phyloP scores from a whole-genome alignment of 805 yeast species.

The Candida krabiensis region DNA sequence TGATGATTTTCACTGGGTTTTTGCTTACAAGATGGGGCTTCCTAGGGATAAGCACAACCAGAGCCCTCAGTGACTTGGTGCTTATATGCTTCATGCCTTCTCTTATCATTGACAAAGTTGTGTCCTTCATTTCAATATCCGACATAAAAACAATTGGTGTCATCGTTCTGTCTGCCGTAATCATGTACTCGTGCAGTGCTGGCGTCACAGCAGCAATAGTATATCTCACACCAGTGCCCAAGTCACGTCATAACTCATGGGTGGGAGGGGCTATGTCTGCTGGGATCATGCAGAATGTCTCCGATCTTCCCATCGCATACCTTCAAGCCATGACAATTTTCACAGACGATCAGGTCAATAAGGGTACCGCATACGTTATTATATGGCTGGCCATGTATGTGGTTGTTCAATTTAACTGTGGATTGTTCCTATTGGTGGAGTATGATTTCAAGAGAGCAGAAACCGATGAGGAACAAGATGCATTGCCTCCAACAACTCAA shows the following conservation, averaged over 20 bases:
- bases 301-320: conserved; percentile 78
- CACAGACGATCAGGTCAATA: conserved; percentile 34
- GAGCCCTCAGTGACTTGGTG: conserved; percentile 64
- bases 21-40: conserved; percentile 56
- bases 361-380: conserved; percentile 52
- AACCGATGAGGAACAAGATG: conserved; percentile 9
- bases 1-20: conserved; percentile 70
- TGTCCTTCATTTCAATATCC: conserved; percentile 55
- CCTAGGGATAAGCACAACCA: conserved; percentile 58
- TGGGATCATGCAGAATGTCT: conserved; percentile 71
- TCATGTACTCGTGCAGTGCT: conserved; percentile 53
- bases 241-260: conserved; percentile 46
- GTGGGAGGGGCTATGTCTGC: conserved; percentile 68
- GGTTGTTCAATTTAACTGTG: conserved; percentile 52
- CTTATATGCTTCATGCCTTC: conserved; percentile 65
- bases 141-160: conserved; percentile 74
- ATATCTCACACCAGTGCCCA: conserved; percentile 50
- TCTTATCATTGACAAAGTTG: conserved; percentile 62
- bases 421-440: conserved; percentile 48
- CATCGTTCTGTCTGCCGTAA: conserved; percentile 49
- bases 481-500: background rate
- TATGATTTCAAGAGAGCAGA: conserved; percentile 45
- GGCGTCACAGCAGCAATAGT: conserved; percentile 41
- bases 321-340: conserved; percentile 57
- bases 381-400: conserved; percentile 56